These are phyloP conservation scores for Syncephalastrum monosporum DNA, from an alignment of 371 early-diverging fungal species.

Conservation along the genomic window DNA sequence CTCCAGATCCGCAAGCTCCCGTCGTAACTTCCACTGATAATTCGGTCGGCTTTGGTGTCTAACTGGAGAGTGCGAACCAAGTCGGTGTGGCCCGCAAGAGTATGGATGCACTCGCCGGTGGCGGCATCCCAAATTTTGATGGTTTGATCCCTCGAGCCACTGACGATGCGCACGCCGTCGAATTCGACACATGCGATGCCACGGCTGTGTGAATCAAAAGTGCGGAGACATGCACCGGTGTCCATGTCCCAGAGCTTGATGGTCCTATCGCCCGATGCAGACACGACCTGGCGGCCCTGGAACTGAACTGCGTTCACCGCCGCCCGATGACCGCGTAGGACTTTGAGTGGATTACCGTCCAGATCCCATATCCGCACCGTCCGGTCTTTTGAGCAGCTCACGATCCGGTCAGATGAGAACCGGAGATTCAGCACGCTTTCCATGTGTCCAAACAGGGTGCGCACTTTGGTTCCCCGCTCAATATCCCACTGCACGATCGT, in stretches of 20 bases:
- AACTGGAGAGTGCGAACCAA: constrained; percentile 77
- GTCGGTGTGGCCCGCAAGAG: constrained; percentile 73
- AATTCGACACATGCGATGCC: constrained; percentile 87
- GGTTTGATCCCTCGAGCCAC: constrained; percentile 80
- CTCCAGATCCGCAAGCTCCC: constrained; percentile 86
- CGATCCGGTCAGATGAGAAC: constrained; percentile 61
- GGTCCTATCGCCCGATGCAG: constrained; percentile 79
- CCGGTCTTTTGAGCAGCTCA: constrained; percentile 87
- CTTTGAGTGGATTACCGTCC: constrained; percentile 44
- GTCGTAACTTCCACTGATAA: constrained; percentile 86
- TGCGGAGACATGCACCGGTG: constrained; percentile 56
- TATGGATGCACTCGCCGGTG: constrained; percentile 64
- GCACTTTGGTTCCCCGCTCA: constrained; percentile 63
- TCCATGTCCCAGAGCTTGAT: constrained; percentile 68
- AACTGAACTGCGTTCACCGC: constrained; percentile 81
- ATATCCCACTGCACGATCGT: constrained; percentile 79
- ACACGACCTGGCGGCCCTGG: constrained; percentile 58
- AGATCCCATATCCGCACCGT: constrained; percentile 82
- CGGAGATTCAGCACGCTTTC: constrained; percentile 72
- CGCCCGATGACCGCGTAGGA: constrained; percentile 57
- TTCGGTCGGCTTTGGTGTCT: constrained; percentile 38
- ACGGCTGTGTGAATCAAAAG: constrained; percentile 56
- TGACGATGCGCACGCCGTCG: constrained; percentile 71
- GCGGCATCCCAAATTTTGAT: constrained; percentile 84
- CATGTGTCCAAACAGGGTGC: constrained; percentile 59